A percentile compares a stretch with the other conserved stretches of the same genome.
Conservation (phyloP, 805 yeast genomes). For the Wickerhamiella musiphila region DNA sequence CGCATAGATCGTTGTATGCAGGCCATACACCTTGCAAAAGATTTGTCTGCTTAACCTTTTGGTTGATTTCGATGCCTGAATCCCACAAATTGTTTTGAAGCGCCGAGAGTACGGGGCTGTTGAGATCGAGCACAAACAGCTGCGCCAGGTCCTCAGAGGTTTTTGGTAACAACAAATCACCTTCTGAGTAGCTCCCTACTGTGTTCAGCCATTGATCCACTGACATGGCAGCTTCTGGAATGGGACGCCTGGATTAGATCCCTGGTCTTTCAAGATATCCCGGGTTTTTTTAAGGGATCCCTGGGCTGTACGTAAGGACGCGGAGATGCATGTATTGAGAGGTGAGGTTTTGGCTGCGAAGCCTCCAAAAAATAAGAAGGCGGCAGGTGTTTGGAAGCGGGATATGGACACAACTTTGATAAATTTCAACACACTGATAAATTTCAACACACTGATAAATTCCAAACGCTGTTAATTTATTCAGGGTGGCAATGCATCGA, state of each 20-base stretch:
- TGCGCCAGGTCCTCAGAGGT: conserved; percentile 6
- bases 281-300: too few relatives aligned
- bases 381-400: too few relatives aligned
- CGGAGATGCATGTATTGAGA: too few relatives aligned
- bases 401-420: too few relatives aligned
- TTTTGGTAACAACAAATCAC: not conserved
- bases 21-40: conserved; percentile 24
- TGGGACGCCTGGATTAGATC: not conserved
- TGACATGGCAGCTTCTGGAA: not conserved
- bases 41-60: conserved; percentile 17
- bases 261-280: not conserved
- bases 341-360: too few relatives aligned
- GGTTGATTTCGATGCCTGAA: conserved; percentile 10
- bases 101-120: conserved; percentile 22
- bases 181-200: not conserved
- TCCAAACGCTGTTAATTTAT: too few relatives aligned
- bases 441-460: too few relatives aligned
- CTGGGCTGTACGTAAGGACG: too few relatives aligned
- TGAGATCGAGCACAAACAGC: conserved; percentile 19
- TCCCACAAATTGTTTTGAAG: conserved; percentile 23
- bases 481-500: too few relatives aligned
- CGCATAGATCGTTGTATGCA: conserved; percentile 32
- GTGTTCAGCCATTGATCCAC: conserved; percentile 1
- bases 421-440: too few relatives aligned
- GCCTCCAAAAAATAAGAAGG: too few relatives aligned